Conservation (phyloP, 306 rosid genomes). For the Quercus glauca region DNA sequence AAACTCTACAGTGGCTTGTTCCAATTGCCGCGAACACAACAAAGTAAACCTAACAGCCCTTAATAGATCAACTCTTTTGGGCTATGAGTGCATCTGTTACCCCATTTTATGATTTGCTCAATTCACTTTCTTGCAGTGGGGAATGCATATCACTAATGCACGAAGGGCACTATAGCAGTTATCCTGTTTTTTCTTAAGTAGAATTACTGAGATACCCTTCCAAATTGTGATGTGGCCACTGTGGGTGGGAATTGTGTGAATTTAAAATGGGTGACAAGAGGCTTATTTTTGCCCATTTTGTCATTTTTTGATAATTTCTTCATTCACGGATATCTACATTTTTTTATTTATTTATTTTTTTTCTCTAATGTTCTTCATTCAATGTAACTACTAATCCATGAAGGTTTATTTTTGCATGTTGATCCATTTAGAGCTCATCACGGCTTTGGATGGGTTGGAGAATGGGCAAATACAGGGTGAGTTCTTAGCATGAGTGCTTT, state of each 20-base stretch:
- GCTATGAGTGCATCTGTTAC: constrained; percentile 17
- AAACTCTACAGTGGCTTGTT: constrained; percentile 88
- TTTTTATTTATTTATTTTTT: neutral
- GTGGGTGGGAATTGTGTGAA: neutral
- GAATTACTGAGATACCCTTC: neutral
- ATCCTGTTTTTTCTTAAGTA: neutral
- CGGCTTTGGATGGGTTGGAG: constrained; percentile 99
- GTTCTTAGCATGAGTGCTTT: constrained; percentile 22
- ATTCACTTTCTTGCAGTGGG: constrained; percentile 13
- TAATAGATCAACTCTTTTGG: neutral
- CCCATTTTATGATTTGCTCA: constrained; percentile 13
- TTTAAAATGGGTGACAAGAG: neutral
- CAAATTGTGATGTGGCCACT: neutral
- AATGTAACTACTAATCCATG: neutral
- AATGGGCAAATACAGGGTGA: constrained; percentile 99
- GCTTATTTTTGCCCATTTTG: neutral
- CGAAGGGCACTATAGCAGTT: constrained; percentile 5
- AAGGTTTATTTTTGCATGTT: constrained; percentile 1
- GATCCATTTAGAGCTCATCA: constrained; percentile 80
- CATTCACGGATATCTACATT: too few relatives aligned
- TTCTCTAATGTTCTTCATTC: neutral
- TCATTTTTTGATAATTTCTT: neutral
- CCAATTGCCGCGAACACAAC: constrained; percentile 92
- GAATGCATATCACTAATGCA: neutral
- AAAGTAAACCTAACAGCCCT: constrained; percentile 52